Base-by-base conservation (phyloP, 768 basidiomycete species). In the Termitomyces bulborhizus region DNA sequence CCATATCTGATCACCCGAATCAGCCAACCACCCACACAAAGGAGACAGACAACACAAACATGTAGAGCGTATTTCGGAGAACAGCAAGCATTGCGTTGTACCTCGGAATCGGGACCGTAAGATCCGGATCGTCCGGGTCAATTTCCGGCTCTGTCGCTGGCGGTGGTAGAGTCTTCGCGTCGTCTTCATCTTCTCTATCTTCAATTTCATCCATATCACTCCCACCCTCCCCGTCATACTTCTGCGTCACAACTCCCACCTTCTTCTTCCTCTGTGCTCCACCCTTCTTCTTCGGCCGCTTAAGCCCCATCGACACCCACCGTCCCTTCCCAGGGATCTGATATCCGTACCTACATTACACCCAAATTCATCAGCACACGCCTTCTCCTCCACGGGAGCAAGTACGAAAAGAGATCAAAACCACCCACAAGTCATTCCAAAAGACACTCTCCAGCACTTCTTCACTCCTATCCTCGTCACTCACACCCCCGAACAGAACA, bases 11-110 rank as follows among this genome's bases (percentile, higher is more conserved):
- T 9, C 29, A 34, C 32, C 9, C 27, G 46, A n/a, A 41, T 37
- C 32, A 40, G 59, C 13, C 4, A 31, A 12, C 36, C 44, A 8
- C 11, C 21, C 5, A 45, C 4, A 18, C 8, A 36, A 15, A 24
- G 43, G 43, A 18, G 47, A 49, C 8, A 9, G 31, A 32, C 45
- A 9, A 51, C 13, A 71, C 89, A 18, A 55, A 91, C 90, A 95
- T 85, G 69, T 90, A 95, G 1, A 96, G 73, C 0, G 88, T 92
- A 66, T 93, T 95, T 21, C 84, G 79, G 42, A 92, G 75, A 6
- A 94, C 84, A 0, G 91, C 84, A 6, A 94, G 74, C 92, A 96
- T 94, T 4, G 90, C 80, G 62, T 95, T 96, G 68, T 94, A 95
- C 7, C 91, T 77, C 1, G 84, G 76, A 16, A 86, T 73, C 0